These are phyloP conservation scores for Lolium perenne DNA, from an alignment of 176 grass and related monocot species.

Conservation along the genomic window DNA sequence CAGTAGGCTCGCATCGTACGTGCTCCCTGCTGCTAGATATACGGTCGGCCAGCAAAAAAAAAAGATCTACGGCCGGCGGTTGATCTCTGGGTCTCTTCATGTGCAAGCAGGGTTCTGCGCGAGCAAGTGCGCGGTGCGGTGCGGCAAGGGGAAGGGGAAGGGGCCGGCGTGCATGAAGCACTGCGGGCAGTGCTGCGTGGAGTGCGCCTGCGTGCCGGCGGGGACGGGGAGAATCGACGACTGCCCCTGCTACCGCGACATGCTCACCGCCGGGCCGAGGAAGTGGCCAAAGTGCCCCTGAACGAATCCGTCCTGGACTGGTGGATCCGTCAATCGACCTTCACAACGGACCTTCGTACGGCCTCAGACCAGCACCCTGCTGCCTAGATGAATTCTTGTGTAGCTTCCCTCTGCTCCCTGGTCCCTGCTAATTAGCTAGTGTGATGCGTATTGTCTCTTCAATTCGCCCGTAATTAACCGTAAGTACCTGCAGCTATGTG, in stretches of 20 bases:
- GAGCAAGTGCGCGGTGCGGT: conserved; percentile 61
- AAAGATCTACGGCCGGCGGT: background rate
- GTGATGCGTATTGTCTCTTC: too few species aligned
- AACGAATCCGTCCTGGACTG: background rate
- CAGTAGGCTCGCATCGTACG: background rate
- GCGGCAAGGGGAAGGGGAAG: conserved; percentile 12
- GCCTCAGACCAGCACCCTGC: background rate
- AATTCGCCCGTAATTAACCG: too few species aligned
- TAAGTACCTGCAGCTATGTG: too few species aligned
- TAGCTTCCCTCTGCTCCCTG: background rate
- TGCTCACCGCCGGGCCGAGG: conserved; percentile 47
- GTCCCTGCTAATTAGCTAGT: background rate
- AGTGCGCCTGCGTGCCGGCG: conserved; percentile 72
- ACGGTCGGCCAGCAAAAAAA: too few species aligned
- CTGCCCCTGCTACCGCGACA: conserved; percentile 77
- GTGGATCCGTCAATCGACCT: background rate
- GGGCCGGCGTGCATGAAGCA: conserved; percentile 39
- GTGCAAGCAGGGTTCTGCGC: conserved; percentile 46
- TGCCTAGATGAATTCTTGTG: background rate
- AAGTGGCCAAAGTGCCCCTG: conserved; percentile 54
- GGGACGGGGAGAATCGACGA: conserved; percentile 30
- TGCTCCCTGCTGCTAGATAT: background rate
- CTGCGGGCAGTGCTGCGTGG: conserved; percentile 66
- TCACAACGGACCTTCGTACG: background rate
- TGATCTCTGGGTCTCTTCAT: background rate